Evolutionary conservation across 148 eudicot species (phyloP).

Genomic region (Chenopodium album): DNA sequence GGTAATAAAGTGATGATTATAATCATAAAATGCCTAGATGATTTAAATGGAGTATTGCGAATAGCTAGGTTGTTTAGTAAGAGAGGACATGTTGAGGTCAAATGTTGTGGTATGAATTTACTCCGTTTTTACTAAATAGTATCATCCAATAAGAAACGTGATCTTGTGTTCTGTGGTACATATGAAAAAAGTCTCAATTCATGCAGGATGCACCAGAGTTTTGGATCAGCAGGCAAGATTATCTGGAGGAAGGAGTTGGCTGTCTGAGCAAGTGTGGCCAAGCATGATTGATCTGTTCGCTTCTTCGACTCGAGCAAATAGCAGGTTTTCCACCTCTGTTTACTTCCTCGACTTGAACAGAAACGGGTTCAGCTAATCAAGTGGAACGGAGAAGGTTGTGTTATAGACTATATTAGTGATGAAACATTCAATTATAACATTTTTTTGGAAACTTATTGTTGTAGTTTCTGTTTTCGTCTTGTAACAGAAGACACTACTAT

Average conservation of each 20-base stretch:
- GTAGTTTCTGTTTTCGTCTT: background rate
- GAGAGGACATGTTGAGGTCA: background rate
- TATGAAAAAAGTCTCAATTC: background rate
- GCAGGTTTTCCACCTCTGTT: background rate
- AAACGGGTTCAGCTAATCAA: background rate
- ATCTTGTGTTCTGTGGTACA: background rate
- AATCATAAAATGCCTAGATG: background rate
- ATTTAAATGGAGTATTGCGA: background rate
- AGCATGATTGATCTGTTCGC: constrained; percentile 36
- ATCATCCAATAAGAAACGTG: background rate
- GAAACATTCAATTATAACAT: background rate
- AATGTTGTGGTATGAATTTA: background rate
- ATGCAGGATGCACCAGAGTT: constrained; percentile 98
- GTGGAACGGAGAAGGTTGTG: background rate
- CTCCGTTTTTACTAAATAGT: background rate
- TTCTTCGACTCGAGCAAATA: background rate
- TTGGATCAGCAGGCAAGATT: constrained; percentile 94
- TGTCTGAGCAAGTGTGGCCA: constrained; percentile 91
- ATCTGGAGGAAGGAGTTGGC: constrained; percentile 90
- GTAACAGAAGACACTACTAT: background rate
- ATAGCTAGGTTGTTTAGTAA: background rate
- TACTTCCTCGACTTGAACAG: background rate
- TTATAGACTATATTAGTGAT: background rate
- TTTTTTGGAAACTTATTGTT: background rate
- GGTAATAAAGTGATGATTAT: background rate